phyloP scores from a whole-genome alignment of 768 basidiomycete genomes.

The Pulveroboletus sp. region DNA sequence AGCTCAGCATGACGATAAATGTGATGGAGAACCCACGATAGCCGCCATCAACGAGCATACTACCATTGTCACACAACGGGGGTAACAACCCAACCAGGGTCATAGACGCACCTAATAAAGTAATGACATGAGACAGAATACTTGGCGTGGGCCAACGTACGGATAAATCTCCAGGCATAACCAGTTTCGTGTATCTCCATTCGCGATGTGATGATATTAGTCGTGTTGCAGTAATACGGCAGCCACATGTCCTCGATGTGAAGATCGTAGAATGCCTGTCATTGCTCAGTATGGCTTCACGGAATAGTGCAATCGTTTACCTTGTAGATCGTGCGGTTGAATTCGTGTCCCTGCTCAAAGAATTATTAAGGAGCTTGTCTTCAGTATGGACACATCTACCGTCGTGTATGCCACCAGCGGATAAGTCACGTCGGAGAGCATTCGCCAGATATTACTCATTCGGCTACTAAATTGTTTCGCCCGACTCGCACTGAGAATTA shows the following conservation, averaged over 20 bases:
- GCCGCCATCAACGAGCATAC: conserved; percentile 86
- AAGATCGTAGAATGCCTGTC: conserved; percentile 83
- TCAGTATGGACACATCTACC: conserved; percentile 31
- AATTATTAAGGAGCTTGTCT: not conserved
- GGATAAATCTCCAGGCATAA: conserved; percentile 96
- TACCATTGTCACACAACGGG: conserved; percentile 91
- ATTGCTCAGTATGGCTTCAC: conserved; percentile 5
- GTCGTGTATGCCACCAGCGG: conserved; percentile 75
- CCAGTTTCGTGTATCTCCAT: conserved; percentile 99
- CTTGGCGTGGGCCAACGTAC: conserved; percentile 37
- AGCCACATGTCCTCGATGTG: conserved; percentile 99
- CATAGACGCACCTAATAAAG: conserved; percentile 82
- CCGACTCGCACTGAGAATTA: conserved; percentile 78
- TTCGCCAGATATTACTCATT: conserved; percentile 93
- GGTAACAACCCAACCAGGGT: conserved; percentile 92
- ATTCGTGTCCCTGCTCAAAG: conserved; percentile 76
- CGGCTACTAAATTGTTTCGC: conserved; percentile 88
- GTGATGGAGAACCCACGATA: conserved; percentile 54
- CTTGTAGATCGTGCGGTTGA: conserved; percentile 94
- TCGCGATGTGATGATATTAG: conserved; percentile 90
- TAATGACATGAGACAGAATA: conserved; percentile 4
- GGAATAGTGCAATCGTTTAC: conserved; percentile 29
- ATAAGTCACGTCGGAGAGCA: conserved; percentile 86
- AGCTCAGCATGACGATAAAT: conserved; percentile 4
- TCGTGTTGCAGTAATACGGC: conserved; percentile 96